phyloP scores from a whole-genome alignment of 2,329 filamentous ascomycete genomes.

The Penicillium rolfsii region DNA sequence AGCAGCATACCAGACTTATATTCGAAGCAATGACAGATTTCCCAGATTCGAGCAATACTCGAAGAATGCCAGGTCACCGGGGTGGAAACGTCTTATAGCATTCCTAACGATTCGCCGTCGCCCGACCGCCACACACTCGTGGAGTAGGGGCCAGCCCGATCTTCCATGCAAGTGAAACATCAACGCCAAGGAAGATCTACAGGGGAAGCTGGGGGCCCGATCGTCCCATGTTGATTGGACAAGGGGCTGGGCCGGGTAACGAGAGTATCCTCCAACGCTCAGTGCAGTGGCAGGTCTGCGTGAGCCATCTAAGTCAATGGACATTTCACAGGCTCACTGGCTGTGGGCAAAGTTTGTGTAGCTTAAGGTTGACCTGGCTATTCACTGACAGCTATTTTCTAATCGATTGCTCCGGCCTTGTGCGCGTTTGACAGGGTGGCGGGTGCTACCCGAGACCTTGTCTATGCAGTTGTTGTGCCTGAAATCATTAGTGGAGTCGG shows the following conservation, averaged over 20 bases:
- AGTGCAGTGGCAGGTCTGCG: not conserved
- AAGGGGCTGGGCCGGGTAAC: not conserved
- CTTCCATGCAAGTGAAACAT: slow-evolving; percentile 4
- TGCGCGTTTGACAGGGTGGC: not conserved
- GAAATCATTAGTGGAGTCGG: not conserved
- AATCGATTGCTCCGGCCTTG: not conserved
- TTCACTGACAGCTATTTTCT: not conserved
- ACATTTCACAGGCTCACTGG: not conserved
- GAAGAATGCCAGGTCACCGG: slow-evolving; percentile 19
- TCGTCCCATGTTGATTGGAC: not conserved
- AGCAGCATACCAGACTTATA: slow-evolving; percentile 1
- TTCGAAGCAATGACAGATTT: not conserved
- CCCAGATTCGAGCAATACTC: not conserved
- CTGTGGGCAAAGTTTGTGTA: not conserved
- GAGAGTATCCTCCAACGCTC: not conserved
- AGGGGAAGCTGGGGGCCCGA: slow-evolving; percentile 6
- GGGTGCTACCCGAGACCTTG: slow-evolving; percentile 1
- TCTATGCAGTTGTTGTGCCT: not conserved
- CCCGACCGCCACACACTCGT: slow-evolving; percentile 2
- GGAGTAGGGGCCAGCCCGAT: slow-evolving; percentile 4
- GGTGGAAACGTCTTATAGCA: slow-evolving; percentile 21
- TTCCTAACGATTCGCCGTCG: slow-evolving; percentile 9
- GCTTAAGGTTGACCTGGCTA: no score
- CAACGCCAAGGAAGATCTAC: slow-evolving; percentile 10
- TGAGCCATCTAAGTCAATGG: not conserved